These are phyloP conservation scores for Saraca asoca DNA, from an alignment of 331 rosid species.

Conservation along the genomic window DNA sequence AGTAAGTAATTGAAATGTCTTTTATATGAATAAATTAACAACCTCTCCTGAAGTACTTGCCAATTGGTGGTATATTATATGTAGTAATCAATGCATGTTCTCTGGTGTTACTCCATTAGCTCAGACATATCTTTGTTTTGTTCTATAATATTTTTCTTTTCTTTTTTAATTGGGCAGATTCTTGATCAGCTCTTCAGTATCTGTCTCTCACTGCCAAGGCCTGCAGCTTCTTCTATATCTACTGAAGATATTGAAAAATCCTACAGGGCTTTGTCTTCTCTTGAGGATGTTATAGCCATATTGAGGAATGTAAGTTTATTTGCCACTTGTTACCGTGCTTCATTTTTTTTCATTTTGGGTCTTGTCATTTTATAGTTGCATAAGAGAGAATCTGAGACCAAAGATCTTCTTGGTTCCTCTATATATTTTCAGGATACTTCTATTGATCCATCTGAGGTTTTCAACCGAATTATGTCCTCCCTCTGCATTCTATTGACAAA, in stretches of 20 bases:
- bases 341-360: not conserved
- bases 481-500: constrained; percentile 76
- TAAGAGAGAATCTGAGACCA: constrained; percentile 26
- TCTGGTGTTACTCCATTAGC: constrained; percentile 22
- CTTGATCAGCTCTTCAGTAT: constrained; percentile 91
- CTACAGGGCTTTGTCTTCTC: constrained; percentile 84
- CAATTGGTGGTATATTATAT: constrained; percentile 18
- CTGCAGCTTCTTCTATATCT: constrained; percentile 63
- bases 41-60: constrained; percentile 23
- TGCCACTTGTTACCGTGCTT: constrained; percentile 1
- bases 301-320: constrained; percentile 78
- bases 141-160: constrained; percentile 16
- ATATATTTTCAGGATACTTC: constrained; percentile 76
- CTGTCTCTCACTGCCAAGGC: constrained; percentile 82
- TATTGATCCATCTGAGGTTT: constrained; percentile 96
- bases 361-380: constrained; percentile 21
- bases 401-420: constrained; percentile 31
- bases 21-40: constrained; percentile 9
- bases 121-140: constrained; percentile 19
- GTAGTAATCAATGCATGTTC: constrained; percentile 26
- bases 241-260: constrained; percentile 71
- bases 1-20: constrained; percentile 45
- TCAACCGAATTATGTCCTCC: constrained; percentile 89
- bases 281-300: constrained; percentile 93
- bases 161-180: constrained; percentile 49